Evolutionary conservation across 805 yeast species (phyloP).

Genomic region (Zygosaccharomyces siamensis): DNA sequence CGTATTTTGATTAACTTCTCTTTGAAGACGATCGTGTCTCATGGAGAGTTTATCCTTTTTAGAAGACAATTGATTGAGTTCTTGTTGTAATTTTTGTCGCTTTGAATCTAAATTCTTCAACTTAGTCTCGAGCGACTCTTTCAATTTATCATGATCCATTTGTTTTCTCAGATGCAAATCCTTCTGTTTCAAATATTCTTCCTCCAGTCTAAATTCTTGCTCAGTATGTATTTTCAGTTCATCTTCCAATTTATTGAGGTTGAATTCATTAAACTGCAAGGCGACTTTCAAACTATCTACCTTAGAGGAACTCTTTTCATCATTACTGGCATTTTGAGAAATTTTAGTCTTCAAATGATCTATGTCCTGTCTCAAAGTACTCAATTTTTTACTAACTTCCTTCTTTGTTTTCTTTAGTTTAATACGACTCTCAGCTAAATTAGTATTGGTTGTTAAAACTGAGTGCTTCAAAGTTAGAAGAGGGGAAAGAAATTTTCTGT

Average conservation of each 20-base stretch:
- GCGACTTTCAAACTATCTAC: constrained; percentile 47
- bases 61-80: constrained; percentile 19
- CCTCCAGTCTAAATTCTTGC: constrained; percentile 30
- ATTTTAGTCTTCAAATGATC: constrained; percentile 48
- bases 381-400: constrained; percentile 52
- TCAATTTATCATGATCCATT: constrained; percentile 28
- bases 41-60: constrained; percentile 22
- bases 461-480: constrained; percentile 61
- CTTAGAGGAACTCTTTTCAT: constrained; percentile 51
- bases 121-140: constrained; percentile 20
- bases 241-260: constrained; percentile 21
- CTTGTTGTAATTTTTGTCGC: constrained; percentile 20
- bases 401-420: constrained; percentile 53
- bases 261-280: constrained; percentile 36
- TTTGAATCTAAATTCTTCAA: constrained; percentile 11
- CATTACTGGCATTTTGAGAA: constrained; percentile 46
- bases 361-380: constrained; percentile 50
- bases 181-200: constrained; percentile 35
- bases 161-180: constrained; percentile 35
- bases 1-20: constrained; percentile 24
- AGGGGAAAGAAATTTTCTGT: constrained; percentile 47
- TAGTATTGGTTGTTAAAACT: constrained; percentile 57
- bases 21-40: constrained; percentile 25
- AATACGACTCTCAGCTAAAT: constrained; percentile 52
- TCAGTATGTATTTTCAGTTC: constrained; percentile 15